A percentile compares a stretch with the other conserved stretches of the same genome.
These are phyloP conservation scores for Apophysomyces ossiformis DNA, from an alignment of 371 early-diverging fungal genomes.

Conservation along the genomic window DNA sequence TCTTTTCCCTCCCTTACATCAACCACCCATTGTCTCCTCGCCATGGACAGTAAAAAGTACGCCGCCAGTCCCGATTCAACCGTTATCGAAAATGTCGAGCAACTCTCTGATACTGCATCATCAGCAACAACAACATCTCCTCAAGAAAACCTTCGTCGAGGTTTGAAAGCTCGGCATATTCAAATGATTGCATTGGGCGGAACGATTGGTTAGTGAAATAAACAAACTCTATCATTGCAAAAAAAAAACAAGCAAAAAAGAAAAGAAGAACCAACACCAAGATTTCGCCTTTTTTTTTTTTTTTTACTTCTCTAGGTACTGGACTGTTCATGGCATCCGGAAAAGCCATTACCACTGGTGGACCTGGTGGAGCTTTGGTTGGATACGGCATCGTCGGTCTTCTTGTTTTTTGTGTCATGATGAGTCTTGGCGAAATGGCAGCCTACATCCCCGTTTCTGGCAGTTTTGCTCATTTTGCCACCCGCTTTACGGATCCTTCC, in stretches of 20 bases:
- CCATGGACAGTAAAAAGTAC: conserved; percentile 19
- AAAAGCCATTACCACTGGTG: conserved; percentile 72
- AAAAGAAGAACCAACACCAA: too few species aligned
- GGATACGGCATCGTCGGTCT: conserved; percentile 77
- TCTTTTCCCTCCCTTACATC: conserved; percentile 17
- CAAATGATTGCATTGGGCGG: conserved; percentile 71
- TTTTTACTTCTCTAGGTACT: conserved; percentile 54
- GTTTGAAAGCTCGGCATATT: conserved; percentile 58
- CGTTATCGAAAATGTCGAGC: conserved; percentile 31
- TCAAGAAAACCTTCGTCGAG: conserved; percentile 34
- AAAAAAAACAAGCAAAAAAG: neutral
- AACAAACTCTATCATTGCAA: neutral
- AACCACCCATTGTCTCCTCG: conserved; percentile 11
- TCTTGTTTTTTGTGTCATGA: conserved; percentile 85
- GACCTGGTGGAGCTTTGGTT: conserved; percentile 73
- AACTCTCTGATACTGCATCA: conserved; percentile 14
- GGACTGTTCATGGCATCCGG: conserved; percentile 93
- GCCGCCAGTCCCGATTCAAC: conserved; percentile 18
- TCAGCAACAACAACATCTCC: conserved; percentile 8
- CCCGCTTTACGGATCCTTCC: conserved; percentile 84
- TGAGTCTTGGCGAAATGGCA: conserved; percentile 88
- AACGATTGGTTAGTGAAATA: conserved; percentile 50
- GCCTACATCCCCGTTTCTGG: conserved; percentile 85
- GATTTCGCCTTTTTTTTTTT: too few species aligned
- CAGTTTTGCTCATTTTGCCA: conserved; percentile 82